These are phyloP conservation scores for Ophiostoma sp. DNA, from an alignment of 2,329 filamentous ascomycete species.

Conservation along the genomic window DNA sequence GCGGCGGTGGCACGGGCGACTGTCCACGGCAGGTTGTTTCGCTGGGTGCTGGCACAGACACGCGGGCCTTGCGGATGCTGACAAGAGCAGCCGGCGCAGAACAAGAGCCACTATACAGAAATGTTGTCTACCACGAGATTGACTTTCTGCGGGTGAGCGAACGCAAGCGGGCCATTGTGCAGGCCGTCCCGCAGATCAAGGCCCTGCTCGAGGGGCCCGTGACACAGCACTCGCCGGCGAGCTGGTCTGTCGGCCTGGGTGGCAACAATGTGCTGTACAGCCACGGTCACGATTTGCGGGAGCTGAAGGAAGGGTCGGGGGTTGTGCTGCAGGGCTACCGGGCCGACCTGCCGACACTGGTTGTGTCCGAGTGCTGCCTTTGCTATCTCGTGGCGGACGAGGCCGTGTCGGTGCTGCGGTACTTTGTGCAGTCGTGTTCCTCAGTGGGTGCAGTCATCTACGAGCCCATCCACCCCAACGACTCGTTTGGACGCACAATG, in stretches of 20 bases:
- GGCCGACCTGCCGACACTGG: slow-evolving; percentile 64
- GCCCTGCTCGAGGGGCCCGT: slow-evolving; percentile 37
- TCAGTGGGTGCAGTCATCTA: slow-evolving; percentile 64
- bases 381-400: slow-evolving; percentile 71
- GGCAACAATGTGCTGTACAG: slow-evolving; percentile 45
- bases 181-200: slow-evolving; percentile 43
- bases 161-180: slow-evolving; percentile 55
- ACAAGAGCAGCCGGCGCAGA: slow-evolving; percentile 30
- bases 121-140: slow-evolving; percentile 79
- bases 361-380: slow-evolving; percentile 93
- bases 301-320: slow-evolving; percentile 38
- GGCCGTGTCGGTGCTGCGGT: slow-evolving; percentile 59
- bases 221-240: slow-evolving; percentile 27
- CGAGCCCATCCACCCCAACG: slow-evolving; percentile 78
- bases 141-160: slow-evolving; percentile 75
- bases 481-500: slow-evolving; percentile 90
- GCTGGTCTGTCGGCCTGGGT: slow-evolving; percentile 41
- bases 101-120: slow-evolving; percentile 23
- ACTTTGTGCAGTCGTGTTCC: slow-evolving; percentile 49
- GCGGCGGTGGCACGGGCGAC: no score
- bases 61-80: slow-evolving; percentile 73
- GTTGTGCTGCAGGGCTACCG: slow-evolving; percentile 42
- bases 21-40: slow-evolving; percentile 71
- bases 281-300: slow-evolving; percentile 67
- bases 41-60: slow-evolving; percentile 90